A percentile compares a stretch with the other conserved stretches of the same genome.
These are phyloP conservation scores for Aspergillus hancockii DNA, from an alignment of 495 filamentous ascomycete genomes.

Conservation along the genomic window DNA sequence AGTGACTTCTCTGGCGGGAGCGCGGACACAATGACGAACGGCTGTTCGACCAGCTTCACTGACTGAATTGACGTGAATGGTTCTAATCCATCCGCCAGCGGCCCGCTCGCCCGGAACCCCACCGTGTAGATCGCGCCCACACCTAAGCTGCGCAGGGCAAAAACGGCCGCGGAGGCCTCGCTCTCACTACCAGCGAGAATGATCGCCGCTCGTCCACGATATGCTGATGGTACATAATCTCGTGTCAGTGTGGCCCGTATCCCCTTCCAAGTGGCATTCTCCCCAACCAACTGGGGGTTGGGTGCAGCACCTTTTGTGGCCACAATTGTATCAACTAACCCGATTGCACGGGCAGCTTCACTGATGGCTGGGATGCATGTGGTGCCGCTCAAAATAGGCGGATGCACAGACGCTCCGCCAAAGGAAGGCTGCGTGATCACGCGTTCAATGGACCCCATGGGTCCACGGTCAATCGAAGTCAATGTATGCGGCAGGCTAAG, in stretches of 20 bases:
- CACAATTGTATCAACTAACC: conserved; percentile 77
- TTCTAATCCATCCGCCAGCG: conserved; percentile 64
- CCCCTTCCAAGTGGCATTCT: conserved; percentile 82
- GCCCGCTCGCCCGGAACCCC: conserved; percentile 70
- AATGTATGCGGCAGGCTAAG: conserved; percentile 80
- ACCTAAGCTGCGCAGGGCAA: conserved; percentile 71
- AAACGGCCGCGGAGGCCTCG: conserved; percentile 74
- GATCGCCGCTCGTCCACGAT: conserved; percentile 70
- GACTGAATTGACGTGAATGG: conserved; percentile 80
- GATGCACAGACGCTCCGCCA: conserved; percentile 77
- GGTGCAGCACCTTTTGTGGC: conserved; percentile 29
- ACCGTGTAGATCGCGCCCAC: conserved; percentile 81
- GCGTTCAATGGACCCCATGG: conserved; percentile 62
- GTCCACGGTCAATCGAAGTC: conserved; percentile 69
- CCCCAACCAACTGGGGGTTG: conserved; percentile 59
- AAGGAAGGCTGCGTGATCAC: conserved; percentile 70
- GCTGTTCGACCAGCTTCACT: conserved; percentile 70
- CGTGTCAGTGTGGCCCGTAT: conserved; percentile 77
- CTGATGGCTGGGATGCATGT: conserved; percentile 65
- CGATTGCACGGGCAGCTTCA: conserved; percentile 72
- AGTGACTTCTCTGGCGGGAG: conserved; percentile 75
- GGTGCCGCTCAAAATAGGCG: conserved; percentile 54
- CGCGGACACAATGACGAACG: conserved; percentile 79
- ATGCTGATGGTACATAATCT: conserved; percentile 80
- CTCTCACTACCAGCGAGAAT: conserved; percentile 66